These are phyloP conservation scores for Umbelopsis sp. DNA, from an alignment of 192 early-diverging fungal species.

Conservation along the genomic window DNA sequence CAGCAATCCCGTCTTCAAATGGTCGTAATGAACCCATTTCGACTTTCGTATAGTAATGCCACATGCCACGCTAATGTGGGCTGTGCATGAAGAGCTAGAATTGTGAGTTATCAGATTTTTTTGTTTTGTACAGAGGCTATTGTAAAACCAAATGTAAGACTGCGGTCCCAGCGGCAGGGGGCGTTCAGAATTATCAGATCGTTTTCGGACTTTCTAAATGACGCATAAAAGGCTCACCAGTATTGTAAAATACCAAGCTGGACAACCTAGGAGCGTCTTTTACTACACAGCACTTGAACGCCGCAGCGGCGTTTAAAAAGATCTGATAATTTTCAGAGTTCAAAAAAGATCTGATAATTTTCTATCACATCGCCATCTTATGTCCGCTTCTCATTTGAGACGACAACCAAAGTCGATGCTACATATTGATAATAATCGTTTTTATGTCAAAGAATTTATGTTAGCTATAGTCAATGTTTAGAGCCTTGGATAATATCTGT, in stretches of 20 bases:
- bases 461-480: no score
- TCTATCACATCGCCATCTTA: not conserved
- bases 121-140: not conserved
- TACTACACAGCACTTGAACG: not conserved
- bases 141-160: not conserved
- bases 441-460: no score
- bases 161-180: not conserved
- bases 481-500: no score
- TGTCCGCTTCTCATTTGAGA: not conserved
- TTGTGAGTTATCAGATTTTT: slow-evolving; percentile 15
- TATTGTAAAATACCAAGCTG: not conserved
- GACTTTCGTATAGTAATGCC: not conserved
- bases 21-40: no score
- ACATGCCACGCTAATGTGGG: not conserved
- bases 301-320: not conserved
- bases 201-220: slow-evolving; percentile 8
- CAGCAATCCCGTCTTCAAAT: no score
- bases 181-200: slow-evolving; percentile 14
- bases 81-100: not conserved
- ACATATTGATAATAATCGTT: no score
- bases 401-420: not conserved
- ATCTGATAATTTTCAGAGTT: no score
- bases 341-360: slow-evolving; percentile 12
- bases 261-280: not conserved
- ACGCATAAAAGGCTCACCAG: no score